Evolutionary conservation across 495 filamentous ascomycete species (phyloP), one percentile per base, ranked within the genome.

Genomic region (Cryomyces antarcticus): DNA sequence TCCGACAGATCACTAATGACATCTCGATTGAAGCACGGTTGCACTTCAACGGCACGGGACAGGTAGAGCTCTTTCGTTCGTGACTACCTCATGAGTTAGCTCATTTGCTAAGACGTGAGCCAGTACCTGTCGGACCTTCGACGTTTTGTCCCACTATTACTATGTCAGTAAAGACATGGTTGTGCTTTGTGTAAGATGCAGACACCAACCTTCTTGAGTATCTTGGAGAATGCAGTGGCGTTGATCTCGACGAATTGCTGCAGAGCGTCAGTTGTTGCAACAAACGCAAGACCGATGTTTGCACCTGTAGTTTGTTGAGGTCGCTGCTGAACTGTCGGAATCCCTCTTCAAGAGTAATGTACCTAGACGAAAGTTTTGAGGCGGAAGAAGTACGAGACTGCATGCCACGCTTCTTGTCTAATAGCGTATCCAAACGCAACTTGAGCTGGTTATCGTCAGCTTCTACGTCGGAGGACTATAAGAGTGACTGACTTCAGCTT

Each of bases 61-160:
- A 97, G 77, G 55, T 95, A 96, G 24, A 96, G 68, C 62, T 96
- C 92, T 57, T 97, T 97, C 49, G 87, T 94, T 54, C 86, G 84
- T 42, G 89, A 96, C 72, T 80, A 54, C 24, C 33, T 24, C 10
- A 17, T 30, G 4, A 31, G 40, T 46, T 34, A 53, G 51, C 41
- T 3, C 38, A 7, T 11, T 37, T 34, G 40, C 39, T 10, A 36
- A 27, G 11, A 38, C 28, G 33, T 34, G 5, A 42, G 12, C 17
- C 39, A 36, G 28, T 5, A 31, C 30, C 31, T 39, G 44, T 44
- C 61, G 44, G 55, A 80, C 75, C 74, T 97, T 97, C 44, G 88
- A 93, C 12, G 92, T 93, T 70, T 97, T 97, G 62, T 97, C 89
- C 89, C 89, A 97, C 74, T 76, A 59, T 44, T 39, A 7, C n/a